Conservation (phyloP, 345 rosid species). For the Triadica sebifera region DNA sequence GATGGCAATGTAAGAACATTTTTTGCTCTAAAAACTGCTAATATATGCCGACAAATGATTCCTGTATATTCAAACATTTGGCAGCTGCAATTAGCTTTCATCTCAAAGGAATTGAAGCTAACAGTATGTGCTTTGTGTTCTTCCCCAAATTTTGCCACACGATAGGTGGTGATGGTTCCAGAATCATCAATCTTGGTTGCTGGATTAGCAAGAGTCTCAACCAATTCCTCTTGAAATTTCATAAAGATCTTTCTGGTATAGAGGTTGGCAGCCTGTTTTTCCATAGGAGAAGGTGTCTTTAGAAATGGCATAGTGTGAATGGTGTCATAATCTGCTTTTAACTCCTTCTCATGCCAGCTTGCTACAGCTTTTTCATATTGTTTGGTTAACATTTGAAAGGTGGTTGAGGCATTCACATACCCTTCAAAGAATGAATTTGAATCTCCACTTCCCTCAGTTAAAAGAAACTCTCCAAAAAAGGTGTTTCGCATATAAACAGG, state of each 20-base stretch:
- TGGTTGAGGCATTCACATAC: constrained; percentile 56
- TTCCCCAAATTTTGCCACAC: constrained; percentile 70
- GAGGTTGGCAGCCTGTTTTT: constrained; percentile 67
- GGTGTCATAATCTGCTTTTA: constrained; percentile 73
- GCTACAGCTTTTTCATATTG: constrained; percentile 68
- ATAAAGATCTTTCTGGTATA: constrained; percentile 61
- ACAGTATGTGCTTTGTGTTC: constrained; percentile 59
- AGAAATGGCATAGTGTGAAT: constrained; percentile 47
- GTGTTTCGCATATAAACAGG: constrained; percentile 58
- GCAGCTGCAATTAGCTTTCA: constrained; percentile 81
- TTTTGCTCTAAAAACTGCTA: constrained; percentile 69
- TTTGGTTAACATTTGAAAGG: constrained; percentile 46
- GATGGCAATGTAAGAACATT: constrained; percentile 73
- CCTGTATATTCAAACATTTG: constrained; percentile 80
- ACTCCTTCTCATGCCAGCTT: constrained; percentile 66
- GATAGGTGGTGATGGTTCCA: constrained; percentile 48
- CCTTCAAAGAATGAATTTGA: constrained; percentile 56
- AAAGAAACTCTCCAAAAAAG: constrained; percentile 58
- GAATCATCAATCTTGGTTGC: constrained; percentile 59
- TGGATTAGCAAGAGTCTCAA: constrained; percentile 67
- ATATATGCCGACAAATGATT: constrained; percentile 66
- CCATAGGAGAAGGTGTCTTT: constrained; percentile 81
- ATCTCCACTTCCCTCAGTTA: constrained; percentile 35
- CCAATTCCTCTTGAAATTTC: constrained; percentile 78
- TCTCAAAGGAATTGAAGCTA: constrained; percentile 53